Conservation (phyloP, 495 filamentous ascomycete genomes). For the Cryomyces minteri region DNA sequence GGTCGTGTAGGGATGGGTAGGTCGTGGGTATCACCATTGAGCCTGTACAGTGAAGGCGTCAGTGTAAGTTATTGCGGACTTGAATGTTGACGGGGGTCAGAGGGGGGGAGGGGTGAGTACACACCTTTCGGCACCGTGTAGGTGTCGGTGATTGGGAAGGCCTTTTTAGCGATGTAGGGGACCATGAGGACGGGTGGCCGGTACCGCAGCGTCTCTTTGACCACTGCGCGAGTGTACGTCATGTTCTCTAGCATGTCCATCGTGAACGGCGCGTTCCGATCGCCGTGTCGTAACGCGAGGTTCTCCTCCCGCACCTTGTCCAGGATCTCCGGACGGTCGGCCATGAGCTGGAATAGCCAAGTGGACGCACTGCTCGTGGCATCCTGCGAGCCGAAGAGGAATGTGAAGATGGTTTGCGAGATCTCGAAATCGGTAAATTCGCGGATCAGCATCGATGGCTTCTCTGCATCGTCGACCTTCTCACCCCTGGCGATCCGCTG, state of each 20-base stretch:
- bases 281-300: constrained; percentile 54
- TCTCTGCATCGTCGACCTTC: constrained; percentile 47
- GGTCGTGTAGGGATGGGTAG: constrained; percentile 82
- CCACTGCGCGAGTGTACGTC: constrained; percentile 4
- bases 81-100: background rate
- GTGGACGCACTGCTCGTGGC: constrained; percentile 84
- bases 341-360: constrained; percentile 90
- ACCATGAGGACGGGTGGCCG: constrained; percentile 97
- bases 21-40: constrained; percentile 88
- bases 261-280: constrained; percentile 47
- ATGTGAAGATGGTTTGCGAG: constrained; percentile 87
- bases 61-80: background rate
- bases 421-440: constrained; percentile 88
- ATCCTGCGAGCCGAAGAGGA: constrained; percentile 95
- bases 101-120: background rate
- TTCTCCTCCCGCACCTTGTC: constrained; percentile 91
- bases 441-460: constrained; percentile 65
- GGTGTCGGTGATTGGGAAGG: constrained; percentile 74
- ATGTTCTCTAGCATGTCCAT: constrained; percentile 40
- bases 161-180: constrained; percentile 86
- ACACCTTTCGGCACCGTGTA: constrained; percentile 88
- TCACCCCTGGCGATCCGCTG: constrained; percentile 52
- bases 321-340: constrained; percentile 80
- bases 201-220: constrained; percentile 30
- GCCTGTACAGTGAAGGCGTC: no score